These are phyloP conservation scores for Fusarium veterinarium DNA, from an alignment of 2,329 filamentous ascomycete species.

Conservation along the genomic window DNA sequence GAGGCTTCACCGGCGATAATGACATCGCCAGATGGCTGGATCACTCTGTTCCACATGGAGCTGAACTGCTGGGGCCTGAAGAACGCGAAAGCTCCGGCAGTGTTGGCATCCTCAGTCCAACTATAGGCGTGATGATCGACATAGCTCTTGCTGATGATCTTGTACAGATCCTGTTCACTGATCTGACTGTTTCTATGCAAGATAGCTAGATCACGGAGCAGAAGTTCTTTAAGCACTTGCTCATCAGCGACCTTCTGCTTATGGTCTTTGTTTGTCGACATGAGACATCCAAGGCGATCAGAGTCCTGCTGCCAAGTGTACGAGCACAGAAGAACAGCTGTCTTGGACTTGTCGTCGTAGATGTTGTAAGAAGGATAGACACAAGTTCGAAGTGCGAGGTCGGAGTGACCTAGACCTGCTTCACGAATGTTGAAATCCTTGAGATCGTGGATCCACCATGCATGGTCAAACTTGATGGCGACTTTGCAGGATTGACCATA, in stretches of 20 bases:
- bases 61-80: constrained; percentile 22
- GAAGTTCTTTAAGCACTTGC: background rate
- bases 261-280: background rate
- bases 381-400: background rate
- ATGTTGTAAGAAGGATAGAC: constrained; percentile 23
- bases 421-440: background rate
- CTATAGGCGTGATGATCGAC: constrained; percentile 1
- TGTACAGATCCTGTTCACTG: background rate
- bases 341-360: background rate
- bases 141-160: constrained; percentile 7
- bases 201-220: background rate
- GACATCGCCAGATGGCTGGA: constrained; percentile 22
- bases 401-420: background rate
- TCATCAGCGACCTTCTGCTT: background rate
- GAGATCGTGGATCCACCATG: constrained; percentile 17
- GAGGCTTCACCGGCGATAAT: constrained; percentile 20
- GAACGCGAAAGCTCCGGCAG: constrained; percentile 20
- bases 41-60: constrained; percentile 14
- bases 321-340: constrained; percentile 10
- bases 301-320: constrained; percentile 22
- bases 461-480: constrained; percentile 7
- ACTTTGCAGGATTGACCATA: constrained; percentile 12
- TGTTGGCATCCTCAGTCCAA: constrained; percentile 10
- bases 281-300: constrained; percentile 2
- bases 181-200: background rate